Evolutionary conservation across 306 rosid genomes (phyloP).

Genomic region (Castanopsis chinensis): DNA sequence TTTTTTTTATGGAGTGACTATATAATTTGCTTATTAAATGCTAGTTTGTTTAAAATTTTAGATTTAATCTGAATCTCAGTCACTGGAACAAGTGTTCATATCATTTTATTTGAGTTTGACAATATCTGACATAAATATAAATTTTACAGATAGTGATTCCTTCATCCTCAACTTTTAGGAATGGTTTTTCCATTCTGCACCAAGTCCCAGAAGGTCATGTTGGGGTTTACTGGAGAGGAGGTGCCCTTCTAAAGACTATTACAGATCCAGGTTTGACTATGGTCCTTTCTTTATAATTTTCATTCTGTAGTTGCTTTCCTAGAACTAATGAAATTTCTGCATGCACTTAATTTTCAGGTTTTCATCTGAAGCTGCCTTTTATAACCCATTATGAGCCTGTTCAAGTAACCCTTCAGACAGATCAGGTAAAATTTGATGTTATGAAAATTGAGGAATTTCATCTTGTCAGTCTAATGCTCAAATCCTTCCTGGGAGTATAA

Average conservation of each 20-base stretch:
- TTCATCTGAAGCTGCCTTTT: conserved; percentile 81
- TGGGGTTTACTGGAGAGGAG: conserved; percentile 96
- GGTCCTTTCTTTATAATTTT: conserved; percentile 1
- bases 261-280: conserved; percentile 68
- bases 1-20: too few relatives aligned
- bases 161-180: conserved; percentile 37
- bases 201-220: conserved; percentile 99
- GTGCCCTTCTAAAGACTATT: conserved; percentile 76
- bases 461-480: conserved; percentile 1
- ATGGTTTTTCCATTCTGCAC: conserved; percentile 61
- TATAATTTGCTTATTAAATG: too few relatives aligned
- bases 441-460: neutral
- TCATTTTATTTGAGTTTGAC: neutral
- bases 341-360: conserved; percentile 49
- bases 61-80: neutral
- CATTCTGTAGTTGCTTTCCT: neutral
- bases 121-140: conserved; percentile 10
- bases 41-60: neutral
- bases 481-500: neutral
- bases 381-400: conserved; percentile 82
- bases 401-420: conserved; percentile 93
- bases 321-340: neutral
- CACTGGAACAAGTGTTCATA: neutral
- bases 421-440: conserved; percentile 42
- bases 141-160: conserved; percentile 55